Evolutionary conservation across 1,284 basidiomycete species (phyloP), one percentile per base, ranked within the genome.

Genomic region (Trichosporon sp.): DNA sequence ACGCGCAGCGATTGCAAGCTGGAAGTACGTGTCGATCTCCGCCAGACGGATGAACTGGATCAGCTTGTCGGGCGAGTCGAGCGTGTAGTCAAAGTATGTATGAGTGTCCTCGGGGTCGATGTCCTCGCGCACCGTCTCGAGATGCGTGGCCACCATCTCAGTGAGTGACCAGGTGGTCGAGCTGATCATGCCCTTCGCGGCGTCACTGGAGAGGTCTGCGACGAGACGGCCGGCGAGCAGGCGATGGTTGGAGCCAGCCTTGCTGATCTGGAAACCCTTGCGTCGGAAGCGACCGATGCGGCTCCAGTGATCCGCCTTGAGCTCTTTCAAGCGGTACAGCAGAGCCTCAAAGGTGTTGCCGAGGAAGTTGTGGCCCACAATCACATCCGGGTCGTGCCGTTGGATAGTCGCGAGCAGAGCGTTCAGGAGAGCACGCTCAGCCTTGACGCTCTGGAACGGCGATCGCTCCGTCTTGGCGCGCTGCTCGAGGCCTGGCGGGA

Each of bases 81-180:
- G 87, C 58, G 89, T 89, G 51, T 90, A 89, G 79, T 99, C 97
- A 74, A 99, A 91, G 84, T 93, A 98, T 70, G 87, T 87, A 18
- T 93, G 89, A 0, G 93, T 95, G 76, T 99, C 96, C 74, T 98
- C 96, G 0, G 95, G 92, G 77, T 99, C 96, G 72, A 98, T 95
- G 74, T 97, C 95, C 78, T 96, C 91, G 51, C 95, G 86, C 65
- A 91, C 89, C 69, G 88, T 87, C 73, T 92, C 91, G 74, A 99
- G 88, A 79, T 97, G 92, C 0, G 94, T 93, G 72, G 87, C 88
- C 83, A 92, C 93, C 93, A 98, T 98, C 83, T 99, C 97, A 9
- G 93, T 95, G 68, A 99, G 85, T 2, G 95, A 97, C 97, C 97
- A 99, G 0, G 96, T 98, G 29, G 91, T 97, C 12, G 93, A 99